Evolutionary conservation across 2,329 filamentous ascomycete species (phyloP).

Genomic region (Talaromyces sp.): DNA sequence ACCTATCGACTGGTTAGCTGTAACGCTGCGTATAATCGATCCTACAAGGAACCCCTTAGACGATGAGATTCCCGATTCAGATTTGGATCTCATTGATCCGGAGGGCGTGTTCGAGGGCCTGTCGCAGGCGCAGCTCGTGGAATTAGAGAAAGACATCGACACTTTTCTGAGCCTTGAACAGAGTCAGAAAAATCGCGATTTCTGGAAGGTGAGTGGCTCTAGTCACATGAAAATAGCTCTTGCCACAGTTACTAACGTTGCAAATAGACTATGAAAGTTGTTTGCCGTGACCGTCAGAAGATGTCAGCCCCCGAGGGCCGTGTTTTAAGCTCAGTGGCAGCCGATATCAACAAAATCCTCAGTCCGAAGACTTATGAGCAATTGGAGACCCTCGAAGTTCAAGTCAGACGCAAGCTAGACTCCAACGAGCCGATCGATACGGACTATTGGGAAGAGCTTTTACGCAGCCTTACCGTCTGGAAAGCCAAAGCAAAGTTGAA

Average conservation of each 20-base stretch:
- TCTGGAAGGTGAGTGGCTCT: slow-evolving; percentile 61
- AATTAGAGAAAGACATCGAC: slow-evolving; percentile 78
- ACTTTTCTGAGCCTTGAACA: slow-evolving; percentile 75
- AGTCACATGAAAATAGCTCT: neutral
- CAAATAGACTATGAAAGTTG: slow-evolving; percentile 67
- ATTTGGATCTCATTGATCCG: slow-evolving; percentile 75
- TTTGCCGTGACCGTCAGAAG: slow-evolving; percentile 72
- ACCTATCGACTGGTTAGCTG: slow-evolving; percentile 88
- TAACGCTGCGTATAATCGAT: slow-evolving; percentile 85
- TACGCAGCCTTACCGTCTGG: slow-evolving; percentile 79
- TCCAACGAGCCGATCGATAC: slow-evolving; percentile 91
- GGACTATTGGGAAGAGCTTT: slow-evolving; percentile 94
- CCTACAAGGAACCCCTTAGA: slow-evolving; percentile 71
- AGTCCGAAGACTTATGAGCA: slow-evolving; percentile 80
- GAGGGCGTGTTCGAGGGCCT: slow-evolving; percentile 74
- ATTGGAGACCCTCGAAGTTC: slow-evolving; percentile 76
- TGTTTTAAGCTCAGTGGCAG: slow-evolving; percentile 73
- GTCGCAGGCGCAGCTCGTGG: slow-evolving; percentile 60
- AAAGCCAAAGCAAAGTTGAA: slow-evolving; percentile 84
- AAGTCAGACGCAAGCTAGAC: slow-evolving; percentile 78
- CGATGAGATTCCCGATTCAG: slow-evolving; percentile 71
- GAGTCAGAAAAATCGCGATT: slow-evolving; percentile 71
- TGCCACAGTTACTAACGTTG: slow-evolving; percentile 19
- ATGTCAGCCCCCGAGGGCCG: slow-evolving; percentile 62
- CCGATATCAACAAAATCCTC: slow-evolving; percentile 83